Conservation (phyloP, 148 eudicot genomes). For the Fagopyrum esculentum region DNA sequence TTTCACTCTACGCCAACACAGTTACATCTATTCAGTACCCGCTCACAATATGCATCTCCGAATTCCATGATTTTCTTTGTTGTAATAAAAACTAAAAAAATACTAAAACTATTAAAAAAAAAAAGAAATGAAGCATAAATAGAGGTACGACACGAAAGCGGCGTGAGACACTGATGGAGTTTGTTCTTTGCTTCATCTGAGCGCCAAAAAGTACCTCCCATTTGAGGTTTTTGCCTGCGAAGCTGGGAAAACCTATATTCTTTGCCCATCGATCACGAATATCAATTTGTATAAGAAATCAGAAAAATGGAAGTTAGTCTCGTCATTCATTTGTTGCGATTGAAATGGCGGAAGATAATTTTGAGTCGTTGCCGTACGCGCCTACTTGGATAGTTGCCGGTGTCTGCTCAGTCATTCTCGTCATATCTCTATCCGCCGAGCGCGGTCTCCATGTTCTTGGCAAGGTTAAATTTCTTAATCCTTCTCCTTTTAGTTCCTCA, state of each 20-base stretch:
- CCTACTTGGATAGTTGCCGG: slow-evolving; percentile 82
- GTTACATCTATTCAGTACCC: no score
- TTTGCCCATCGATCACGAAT: slow-evolving; percentile 4
- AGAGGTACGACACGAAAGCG: background rate
- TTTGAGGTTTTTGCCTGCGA: slow-evolving; percentile 2
- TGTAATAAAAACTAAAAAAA: background rate
- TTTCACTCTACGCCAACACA: background rate
- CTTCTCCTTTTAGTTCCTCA: background rate
- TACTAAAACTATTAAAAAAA: background rate
- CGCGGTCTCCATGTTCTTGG: slow-evolving; percentile 84
- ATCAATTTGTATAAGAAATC: slow-evolving; percentile 9
- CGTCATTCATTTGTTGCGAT: background rate
- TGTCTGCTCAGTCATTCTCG: slow-evolving; percentile 57
- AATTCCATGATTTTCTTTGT: no score
- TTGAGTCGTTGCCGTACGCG: slow-evolving; percentile 41
- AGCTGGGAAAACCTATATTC: background rate
- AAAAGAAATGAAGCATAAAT: background rate
- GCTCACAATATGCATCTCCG: no score
- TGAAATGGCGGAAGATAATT: slow-evolving; percentile 28
- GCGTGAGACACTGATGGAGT: background rate
- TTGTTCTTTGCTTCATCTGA: slow-evolving; percentile 9
- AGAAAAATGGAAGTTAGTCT: background rate
- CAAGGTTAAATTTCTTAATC: slow-evolving; percentile 30
- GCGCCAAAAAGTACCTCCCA: background rate
- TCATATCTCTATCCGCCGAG: slow-evolving; percentile 64